Conservation (phyloP, 331 rosid species). For the Malus hybrid region DNA sequence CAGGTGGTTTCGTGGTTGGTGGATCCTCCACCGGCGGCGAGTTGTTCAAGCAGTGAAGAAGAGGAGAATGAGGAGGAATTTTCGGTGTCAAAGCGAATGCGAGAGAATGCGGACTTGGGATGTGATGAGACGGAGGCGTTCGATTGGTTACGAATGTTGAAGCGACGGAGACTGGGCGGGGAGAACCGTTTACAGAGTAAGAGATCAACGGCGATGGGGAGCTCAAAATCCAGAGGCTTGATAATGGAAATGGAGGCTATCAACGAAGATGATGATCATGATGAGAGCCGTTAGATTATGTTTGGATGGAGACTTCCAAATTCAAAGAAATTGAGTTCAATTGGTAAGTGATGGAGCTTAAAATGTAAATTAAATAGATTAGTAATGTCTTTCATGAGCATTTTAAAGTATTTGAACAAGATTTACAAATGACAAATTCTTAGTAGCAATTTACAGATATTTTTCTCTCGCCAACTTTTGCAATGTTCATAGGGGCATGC, state of each 20-base stretch:
- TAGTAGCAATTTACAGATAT: too few relatives aligned
- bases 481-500: too few relatives aligned
- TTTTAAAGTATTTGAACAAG: too few relatives aligned
- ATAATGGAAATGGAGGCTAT: not conserved
- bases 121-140: constrained; percentile 6
- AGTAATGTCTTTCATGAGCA: too few relatives aligned
- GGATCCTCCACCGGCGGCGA: constrained; percentile 1
- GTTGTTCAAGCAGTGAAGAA: constrained; percentile 20
- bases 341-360: too few relatives aligned
- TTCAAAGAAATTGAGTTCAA: too few relatives aligned
- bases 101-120: constrained; percentile 21
- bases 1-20: constrained; percentile 39
- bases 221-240: not conserved
- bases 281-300: constrained; percentile 6
- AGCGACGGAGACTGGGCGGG: constrained; percentile 9
- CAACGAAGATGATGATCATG: constrained; percentile 12
- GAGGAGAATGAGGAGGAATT: constrained; percentile 6
- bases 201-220: constrained; percentile 19
- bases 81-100: constrained; percentile 26
- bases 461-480: too few relatives aligned
- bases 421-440: too few relatives aligned
- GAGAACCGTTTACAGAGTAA: not conserved
- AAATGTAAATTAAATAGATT: too few relatives aligned
- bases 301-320: too few relatives aligned
- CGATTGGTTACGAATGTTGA: constrained; percentile 12